Evolutionary conservation across 1,139 yeast species (phyloP), one percentile per base, ranked within the genome.

Genomic region (Candida glucosophila): DNA sequence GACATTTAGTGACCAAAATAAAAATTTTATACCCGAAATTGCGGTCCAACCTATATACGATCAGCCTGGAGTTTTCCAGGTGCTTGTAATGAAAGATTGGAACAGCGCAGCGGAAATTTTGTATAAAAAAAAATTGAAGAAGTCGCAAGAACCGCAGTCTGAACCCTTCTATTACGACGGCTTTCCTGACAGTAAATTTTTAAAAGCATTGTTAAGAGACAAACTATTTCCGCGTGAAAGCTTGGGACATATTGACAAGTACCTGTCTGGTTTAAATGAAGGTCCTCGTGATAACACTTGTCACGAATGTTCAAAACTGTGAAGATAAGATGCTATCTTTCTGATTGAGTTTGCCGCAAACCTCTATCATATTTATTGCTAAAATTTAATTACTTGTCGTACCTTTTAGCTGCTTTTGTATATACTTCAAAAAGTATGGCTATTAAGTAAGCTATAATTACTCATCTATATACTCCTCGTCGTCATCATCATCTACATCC

Each of bases 121-220:
- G 2, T 64, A 63, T 38, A 56, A 58, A 30, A 49, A 68, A 25
- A 41, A 49, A 25, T 55, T 58, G 49, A 61, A 59, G 34, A 55
- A 49, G 24, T 33, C 49, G 2, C 43, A 40, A 5, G 41, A 36
- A 21, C 41, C 39, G 3, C 63, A 57, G 31, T 32, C 37, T n/a
- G 60, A 50, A 20, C 36, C 35, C 1, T 60, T 49, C 40, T 50
- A 48, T 30, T 57, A 50, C 36, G 70, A 61, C 25, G 71, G 71
- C 23, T 64, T 64, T 28, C 70, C 70, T 3, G 71, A 64, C 34
- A 52, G 65, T 9, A 64, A 63, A 37, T 49, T 62, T 24, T 36
- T 64, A 26, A 64, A 64, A 33, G 36, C 46, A 15, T 45, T 64
- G 29, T 41, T 64, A 12, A 44, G 63, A 15, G 48, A 56, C 25